Evolutionary conservation across 331 rosid genomes (phyloP), one percentile per base, ranked within the genome.

Genomic region (Acacia concinna): DNA sequence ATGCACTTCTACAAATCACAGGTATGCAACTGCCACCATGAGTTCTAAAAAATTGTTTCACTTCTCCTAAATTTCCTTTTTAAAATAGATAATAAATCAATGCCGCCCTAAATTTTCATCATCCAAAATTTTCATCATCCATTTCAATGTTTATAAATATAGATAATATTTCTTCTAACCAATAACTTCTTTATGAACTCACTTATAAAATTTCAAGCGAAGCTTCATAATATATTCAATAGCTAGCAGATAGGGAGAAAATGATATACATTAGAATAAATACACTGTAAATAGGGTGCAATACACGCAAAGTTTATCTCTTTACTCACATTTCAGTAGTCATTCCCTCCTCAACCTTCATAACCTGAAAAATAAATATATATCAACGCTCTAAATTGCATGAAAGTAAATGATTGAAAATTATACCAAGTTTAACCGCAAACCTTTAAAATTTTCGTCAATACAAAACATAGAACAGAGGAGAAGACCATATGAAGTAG

Each of bases 401-500:
- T 81, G 30, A 46, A 62, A 49, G 65, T 57, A 64, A 71, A 56
- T 56, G 35, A 54, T 63, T 35, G 43, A 74, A 79, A 20, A 69
- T 70, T 30, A 80, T 65, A 28, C 59, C 37, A 64, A 70, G 76
- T 77, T 14, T 21, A 68, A 35, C 30, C 43, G 68, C 64, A 27
- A 85, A 96, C 99, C 99, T 96, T 96, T 52, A 96, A 84, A 84
- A 96, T 83, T 87, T 96, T 96, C 77, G 97, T 93, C 79, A 96
- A 85, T 27, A 83, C 38, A 84, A 93, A 93, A 82, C 99, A 96
- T 77, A 96, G 81, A 84, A 90, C 92, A 25, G 99, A 93, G 63
- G 99, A 96, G 88, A 96, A 96, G 88, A 93, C 79, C 99, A 96
- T 96, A 88, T 96, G 99, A 79, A 96, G 97, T 37, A 96, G 93